Evolutionary conservation across 1,284 basidiomycete species (phyloP), one percentile per base, ranked within the genome.

Genomic region (Flammula alnicola): DNA sequence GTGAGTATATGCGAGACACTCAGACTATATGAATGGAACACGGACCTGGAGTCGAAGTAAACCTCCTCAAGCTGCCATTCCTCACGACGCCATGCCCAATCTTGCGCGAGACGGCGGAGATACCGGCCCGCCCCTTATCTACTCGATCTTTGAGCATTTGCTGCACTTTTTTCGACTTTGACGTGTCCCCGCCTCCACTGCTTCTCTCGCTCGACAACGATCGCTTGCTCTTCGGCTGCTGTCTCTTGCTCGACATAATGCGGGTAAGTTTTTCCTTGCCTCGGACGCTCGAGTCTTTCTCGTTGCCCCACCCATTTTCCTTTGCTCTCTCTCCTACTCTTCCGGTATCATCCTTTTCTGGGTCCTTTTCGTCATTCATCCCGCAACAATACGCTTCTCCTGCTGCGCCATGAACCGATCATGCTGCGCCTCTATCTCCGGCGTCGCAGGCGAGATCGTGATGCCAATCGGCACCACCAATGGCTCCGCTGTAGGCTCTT

Each of bases 51-150:
- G 84, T 78, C 10, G 87, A 87, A 50, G 60, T 81, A 6, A 82
- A 72, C 52, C 85, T 74, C 59, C 80, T 80, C 44, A 88, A 61
- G 20, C 69, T 73, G 6, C 81, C 75, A 53, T 78, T 77, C 58
- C 75, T 74, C 11, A 73, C 76, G 16, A 88, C 84, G 6, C 85
- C 85, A 59, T 82, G 78, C 9, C 86, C 87, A 40, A 91, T 86
- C 64, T 82, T 88, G 64, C 78, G 84, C 27, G 87, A 86, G 45
- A 91, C 87, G 14, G 85, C 88, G 33, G 82, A 83, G 26, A 92
- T 86, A 42, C 84, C 78, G 8, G 75, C 83, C 48, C 85, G 83
- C 10, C 84, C 80, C 61, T 88, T 85, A 59, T 89, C 81, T 22
- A 91, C 85, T 12, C 81, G 77, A 52, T 79, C 78, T 67, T 86